Percentiles rank a stretch among this genome's conserved stretches.
These are phyloP conservation scores for Talaromyces atroroseus DNA, from an alignment of 2,329 filamentous ascomycete species.

Conservation along the genomic window DNA sequence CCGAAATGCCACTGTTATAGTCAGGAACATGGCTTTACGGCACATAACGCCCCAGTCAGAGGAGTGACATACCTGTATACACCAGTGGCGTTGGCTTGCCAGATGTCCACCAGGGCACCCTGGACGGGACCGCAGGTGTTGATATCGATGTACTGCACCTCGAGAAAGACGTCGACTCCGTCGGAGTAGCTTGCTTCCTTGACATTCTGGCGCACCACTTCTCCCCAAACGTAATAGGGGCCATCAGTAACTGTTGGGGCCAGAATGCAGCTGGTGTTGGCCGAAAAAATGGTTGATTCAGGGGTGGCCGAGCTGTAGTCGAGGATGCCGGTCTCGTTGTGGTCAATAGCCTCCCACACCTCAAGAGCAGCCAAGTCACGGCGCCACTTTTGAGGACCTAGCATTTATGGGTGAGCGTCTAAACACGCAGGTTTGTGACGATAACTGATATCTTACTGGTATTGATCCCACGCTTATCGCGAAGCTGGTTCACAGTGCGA, in stretches of 20 bases:
- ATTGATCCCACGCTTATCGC: slow-evolving; percentile 23
- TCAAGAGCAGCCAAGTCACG: slow-evolving; percentile 33
- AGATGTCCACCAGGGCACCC: slow-evolving; percentile 40
- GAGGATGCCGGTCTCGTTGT: slow-evolving; percentile 33
- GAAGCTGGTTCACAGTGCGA: slow-evolving; percentile 22
- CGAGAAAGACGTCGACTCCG: slow-evolving; percentile 41
- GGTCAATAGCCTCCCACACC: slow-evolving; percentile 34
- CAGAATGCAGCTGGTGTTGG: slow-evolving; percentile 42
- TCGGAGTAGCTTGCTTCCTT: slow-evolving; percentile 28
- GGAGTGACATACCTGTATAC: slow-evolving; percentile 29
- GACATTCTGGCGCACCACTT: slow-evolving; percentile 39
- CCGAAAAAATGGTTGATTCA: slow-evolving; percentile 31
- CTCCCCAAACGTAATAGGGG: slow-evolving; percentile 43
- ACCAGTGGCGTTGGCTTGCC: slow-evolving; percentile 45
- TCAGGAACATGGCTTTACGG: neutral
- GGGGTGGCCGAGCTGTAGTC: slow-evolving; percentile 21
- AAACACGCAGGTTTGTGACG: neutral
- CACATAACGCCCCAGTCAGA: neutral
- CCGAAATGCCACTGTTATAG: slow-evolving; percentile 15
- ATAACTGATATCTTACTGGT: slow-evolving; percentile 16
- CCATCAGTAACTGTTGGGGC: slow-evolving; percentile 41
- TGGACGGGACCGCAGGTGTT: slow-evolving; percentile 40
- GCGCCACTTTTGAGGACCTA: slow-evolving; percentile 21
- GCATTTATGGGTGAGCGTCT: neutral
- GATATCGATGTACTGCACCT: slow-evolving; percentile 45